phyloP scores from a whole-genome alignment of 371 early-diverging fungal genomes.

The Circinella umbellata region DNA sequence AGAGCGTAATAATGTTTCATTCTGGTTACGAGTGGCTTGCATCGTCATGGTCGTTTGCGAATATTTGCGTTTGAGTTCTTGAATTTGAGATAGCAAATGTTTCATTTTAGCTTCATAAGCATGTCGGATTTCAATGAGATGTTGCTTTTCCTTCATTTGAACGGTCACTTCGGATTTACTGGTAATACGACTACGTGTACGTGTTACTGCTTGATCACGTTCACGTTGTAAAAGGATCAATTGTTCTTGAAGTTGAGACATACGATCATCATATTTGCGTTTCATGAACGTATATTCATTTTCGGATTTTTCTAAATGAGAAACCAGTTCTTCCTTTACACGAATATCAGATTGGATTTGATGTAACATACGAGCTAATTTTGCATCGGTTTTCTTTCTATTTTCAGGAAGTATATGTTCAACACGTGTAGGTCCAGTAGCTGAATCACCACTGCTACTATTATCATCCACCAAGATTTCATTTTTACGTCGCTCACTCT shows the following conservation, averaged over 20 bases:
- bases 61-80: conserved; percentile 65
- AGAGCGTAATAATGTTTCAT: conserved; percentile 56
- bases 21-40: conserved; percentile 58
- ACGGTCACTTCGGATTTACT: conserved; percentile 25
- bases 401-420: not conserved
- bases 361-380: conserved; percentile 57
- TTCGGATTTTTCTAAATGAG: conserved; percentile 63
- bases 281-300: conserved; percentile 62
- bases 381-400: conserved; percentile 10
- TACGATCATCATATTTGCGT: conserved; percentile 75
- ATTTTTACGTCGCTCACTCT: conserved; percentile 2
- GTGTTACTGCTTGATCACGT: conserved; percentile 64
- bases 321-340: conserved; percentile 67
- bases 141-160: conserved; percentile 34
- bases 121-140: conserved; percentile 37
- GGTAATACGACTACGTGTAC: conserved; percentile 24
- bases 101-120: conserved; percentile 76
- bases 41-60: conserved; percentile 59
- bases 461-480: not conserved
- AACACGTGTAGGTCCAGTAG: conserved; percentile 1
- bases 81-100: conserved; percentile 68
- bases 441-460: conserved; percentile 4
- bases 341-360: conserved; percentile 76
- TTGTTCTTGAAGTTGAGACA: conserved; percentile 61
- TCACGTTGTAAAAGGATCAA: conserved; percentile 66